These are phyloP conservation scores for Somion occarium DNA, from an alignment of 1,284 basidiomycete species.

Conservation along the genomic window DNA sequence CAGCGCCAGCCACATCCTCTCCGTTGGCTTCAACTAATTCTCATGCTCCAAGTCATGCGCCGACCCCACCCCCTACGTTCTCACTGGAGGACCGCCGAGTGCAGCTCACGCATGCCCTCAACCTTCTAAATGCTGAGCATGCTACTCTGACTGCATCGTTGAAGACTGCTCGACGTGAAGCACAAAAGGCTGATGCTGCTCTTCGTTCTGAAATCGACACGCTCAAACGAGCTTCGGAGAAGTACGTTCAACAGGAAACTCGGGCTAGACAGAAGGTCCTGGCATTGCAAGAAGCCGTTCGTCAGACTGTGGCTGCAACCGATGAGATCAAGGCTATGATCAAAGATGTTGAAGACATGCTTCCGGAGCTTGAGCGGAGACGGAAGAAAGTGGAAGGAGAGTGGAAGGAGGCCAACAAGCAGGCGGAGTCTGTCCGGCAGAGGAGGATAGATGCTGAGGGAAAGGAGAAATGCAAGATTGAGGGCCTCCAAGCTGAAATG, in stretches of 20 bases:
- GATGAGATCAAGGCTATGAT: conserved; percentile 50
- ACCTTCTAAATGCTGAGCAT: conserved; percentile 52
- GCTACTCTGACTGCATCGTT: conserved; percentile 54
- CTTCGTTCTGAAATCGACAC: conserved; percentile 72
- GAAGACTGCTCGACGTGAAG: conserved; percentile 64
- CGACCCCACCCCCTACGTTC: conserved; percentile 23
- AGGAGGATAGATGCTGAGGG: conserved; percentile 35
- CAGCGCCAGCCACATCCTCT: too few relatives aligned
- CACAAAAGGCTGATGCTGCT: conserved; percentile 69
- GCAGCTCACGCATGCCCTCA: conserved; percentile 57
- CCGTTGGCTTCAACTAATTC: conserved; percentile 5
- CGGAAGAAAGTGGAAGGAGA: conserved; percentile 43
- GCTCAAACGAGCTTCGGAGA: conserved; percentile 69
- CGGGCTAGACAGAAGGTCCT: conserved; percentile 71
- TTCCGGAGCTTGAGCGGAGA: conserved; percentile 43
- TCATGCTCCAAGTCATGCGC: conserved; percentile 11
- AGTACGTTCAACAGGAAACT: conserved; percentile 56
- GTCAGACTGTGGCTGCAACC: conserved; percentile 56
- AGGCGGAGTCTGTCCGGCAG: conserved; percentile 26
- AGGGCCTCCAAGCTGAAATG: conserved; percentile 37
- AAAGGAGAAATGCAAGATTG: conserved; percentile 39
- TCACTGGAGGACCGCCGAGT: conserved; percentile 55
- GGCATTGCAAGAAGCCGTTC: conserved; percentile 72
- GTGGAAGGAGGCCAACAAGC: conserved; percentile 35
- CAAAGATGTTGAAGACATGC: conserved; percentile 43